Conservation (phyloP, 257 asterid genomes). For the Przewalskia tangutica region DNA sequence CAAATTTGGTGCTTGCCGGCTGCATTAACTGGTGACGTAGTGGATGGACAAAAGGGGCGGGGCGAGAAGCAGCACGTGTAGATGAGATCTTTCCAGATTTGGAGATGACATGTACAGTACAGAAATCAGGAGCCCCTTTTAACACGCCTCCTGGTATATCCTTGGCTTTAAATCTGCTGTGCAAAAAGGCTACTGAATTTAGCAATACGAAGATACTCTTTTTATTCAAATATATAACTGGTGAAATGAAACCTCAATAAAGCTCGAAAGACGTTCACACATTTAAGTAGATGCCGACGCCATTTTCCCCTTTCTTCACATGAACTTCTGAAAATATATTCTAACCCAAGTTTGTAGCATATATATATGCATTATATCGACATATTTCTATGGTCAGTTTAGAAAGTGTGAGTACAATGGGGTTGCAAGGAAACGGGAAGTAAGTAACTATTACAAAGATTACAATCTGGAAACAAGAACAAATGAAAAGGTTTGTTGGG, state of each 20-base stretch:
- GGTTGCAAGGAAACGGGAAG: too few relatives aligned
- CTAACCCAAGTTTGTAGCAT: neutral
- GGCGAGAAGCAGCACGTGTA: slow-evolving; percentile 65
- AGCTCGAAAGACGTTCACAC: neutral
- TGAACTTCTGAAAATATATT: neutral
- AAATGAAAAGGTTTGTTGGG: too few relatives aligned
- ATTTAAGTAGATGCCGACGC: neutral
- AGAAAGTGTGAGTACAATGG: too few relatives aligned
- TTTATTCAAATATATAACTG: neutral
- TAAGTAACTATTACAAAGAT: too few relatives aligned
- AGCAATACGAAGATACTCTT: neutral
- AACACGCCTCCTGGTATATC: slow-evolving; percentile 66
- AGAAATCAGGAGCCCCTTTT: slow-evolving; percentile 78
- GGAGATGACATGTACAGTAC: slow-evolving; percentile 63
- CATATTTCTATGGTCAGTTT: neutral
- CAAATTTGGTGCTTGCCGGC: slow-evolving; percentile 28
- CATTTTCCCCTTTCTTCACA: neutral
- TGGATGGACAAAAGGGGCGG: slow-evolving; percentile 51
- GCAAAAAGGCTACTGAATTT: slow-evolving; percentile 15
- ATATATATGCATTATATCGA: neutral
- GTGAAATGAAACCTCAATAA: neutral
- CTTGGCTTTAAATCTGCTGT: slow-evolving; percentile 58
- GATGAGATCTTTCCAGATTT: slow-evolving; percentile 70
- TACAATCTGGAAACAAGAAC: too few relatives aligned
- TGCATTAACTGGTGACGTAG: slow-evolving; percentile 59